Percentiles rank a stretch among this genome's conserved stretches.
These are phyloP conservation scores for Lipomyces kockii DNA, from an alignment of 805 yeast genomes.

Conservation along the genomic window DNA sequence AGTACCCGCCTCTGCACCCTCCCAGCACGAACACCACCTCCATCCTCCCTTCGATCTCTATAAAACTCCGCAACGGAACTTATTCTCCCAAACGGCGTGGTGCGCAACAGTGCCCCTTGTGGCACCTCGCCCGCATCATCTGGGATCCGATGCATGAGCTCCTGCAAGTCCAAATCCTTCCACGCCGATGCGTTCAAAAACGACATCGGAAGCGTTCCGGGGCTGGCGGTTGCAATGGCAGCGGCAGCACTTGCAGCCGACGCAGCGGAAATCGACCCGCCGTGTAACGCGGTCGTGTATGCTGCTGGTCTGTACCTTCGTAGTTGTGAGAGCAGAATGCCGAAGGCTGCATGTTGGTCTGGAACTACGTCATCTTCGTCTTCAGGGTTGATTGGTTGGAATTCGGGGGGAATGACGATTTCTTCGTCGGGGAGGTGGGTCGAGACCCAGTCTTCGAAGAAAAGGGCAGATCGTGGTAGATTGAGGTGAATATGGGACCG, in stretches of 20 bases:
- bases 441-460: constrained; percentile 36
- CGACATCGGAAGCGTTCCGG: constrained; percentile 31
- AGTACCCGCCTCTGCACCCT: not conserved
- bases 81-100: constrained; percentile 16
- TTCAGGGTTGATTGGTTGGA: constrained; percentile 37
- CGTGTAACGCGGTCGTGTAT: constrained; percentile 31
- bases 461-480: constrained; percentile 30
- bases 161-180: constrained; percentile 36
- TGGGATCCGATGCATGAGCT: constrained; percentile 19
- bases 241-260: constrained; percentile 37
- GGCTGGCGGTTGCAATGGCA: constrained; percentile 33
- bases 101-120: constrained; percentile 1
- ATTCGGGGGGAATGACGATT: constrained; percentile 36
- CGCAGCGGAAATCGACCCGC: constrained; percentile 35
- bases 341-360: constrained; percentile 39
- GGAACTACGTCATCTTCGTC: constrained; percentile 40
- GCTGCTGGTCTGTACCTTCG: constrained; percentile 33
- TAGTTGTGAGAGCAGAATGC: constrained; percentile 35
- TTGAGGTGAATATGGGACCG: constrained; percentile 37
- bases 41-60: constrained; percentile 31
- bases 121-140: not conserved
- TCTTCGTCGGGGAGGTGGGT: constrained; percentile 34
- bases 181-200: constrained; percentile 36
- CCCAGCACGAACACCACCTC: constrained; percentile 2
- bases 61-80: constrained; percentile 30